These are phyloP conservation scores for Crithidia bombi DNA, from an alignment of 208 protist species.

Conservation along the genomic window DNA sequence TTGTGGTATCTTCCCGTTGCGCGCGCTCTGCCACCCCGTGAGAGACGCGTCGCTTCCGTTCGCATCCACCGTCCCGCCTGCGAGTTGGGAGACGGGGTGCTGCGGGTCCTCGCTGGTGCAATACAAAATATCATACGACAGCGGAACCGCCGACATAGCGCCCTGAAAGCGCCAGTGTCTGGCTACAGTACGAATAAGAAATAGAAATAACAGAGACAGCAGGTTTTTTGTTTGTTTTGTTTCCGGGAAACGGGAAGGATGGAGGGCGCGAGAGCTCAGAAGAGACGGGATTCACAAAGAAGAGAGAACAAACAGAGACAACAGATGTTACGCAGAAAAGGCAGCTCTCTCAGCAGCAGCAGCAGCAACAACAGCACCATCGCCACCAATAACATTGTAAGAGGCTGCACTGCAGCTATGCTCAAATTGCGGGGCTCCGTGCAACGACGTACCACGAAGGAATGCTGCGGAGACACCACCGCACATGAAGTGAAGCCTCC, in stretches of 20 bases:
- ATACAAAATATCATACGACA: slow-evolving; percentile 87
- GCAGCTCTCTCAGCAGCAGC: background rate
- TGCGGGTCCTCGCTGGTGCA: slow-evolving; percentile 78
- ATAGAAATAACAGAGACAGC: background rate
- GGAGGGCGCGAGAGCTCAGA: background rate
- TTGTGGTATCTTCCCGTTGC: slow-evolving; percentile 75
- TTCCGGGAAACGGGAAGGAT: background rate
- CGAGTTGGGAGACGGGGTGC: slow-evolving; percentile 65
- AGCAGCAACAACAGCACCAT: no score
- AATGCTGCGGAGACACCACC: no score
- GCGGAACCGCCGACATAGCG: slow-evolving; percentile 20
- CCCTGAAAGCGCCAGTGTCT: background rate
- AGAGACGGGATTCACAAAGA: background rate
- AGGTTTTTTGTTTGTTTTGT: no score
- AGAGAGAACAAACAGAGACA: background rate
- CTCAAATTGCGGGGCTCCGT: no score
- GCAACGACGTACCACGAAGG: no score
- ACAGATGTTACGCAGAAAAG: background rate
- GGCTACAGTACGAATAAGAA: background rate
- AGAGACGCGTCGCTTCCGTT: slow-evolving; percentile 15
- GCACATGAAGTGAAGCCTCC: no score
- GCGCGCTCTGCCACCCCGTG: slow-evolving; percentile 80
- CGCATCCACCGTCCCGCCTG: slow-evolving; percentile 23
- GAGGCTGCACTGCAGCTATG: no score
- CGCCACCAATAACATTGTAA: no score